These are phyloP conservation scores for Zymoseptoria crescenta DNA, from an alignment of 2,329 filamentous ascomycete genomes.

Conservation along the genomic window DNA sequence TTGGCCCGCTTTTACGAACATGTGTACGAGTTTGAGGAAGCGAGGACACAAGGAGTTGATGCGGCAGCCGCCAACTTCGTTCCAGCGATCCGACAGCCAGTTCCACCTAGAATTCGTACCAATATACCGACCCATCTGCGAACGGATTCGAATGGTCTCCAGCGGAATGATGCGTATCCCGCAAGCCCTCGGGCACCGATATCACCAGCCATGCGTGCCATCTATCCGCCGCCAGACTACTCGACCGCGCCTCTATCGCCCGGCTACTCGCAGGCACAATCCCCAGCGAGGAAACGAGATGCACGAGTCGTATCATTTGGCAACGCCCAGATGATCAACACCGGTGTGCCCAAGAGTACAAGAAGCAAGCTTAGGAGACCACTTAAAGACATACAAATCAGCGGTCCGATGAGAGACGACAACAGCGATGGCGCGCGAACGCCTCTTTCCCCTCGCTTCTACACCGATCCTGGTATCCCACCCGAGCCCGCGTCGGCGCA, in stretches of 20 bases:
- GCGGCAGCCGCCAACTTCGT: not conserved
- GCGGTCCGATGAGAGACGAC: slow-evolving; percentile 42
- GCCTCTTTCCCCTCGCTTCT: slow-evolving; percentile 50
- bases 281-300: slow-evolving; percentile 11
- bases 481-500: slow-evolving; percentile 41
- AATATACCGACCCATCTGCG: slow-evolving; percentile 16
- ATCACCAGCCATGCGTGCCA: slow-evolving; percentile 32
- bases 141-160: not conserved
- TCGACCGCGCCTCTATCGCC: not conserved
- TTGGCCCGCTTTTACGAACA: slow-evolving; percentile 86
- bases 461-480: slow-evolving; percentile 45
- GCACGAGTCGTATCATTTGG: slow-evolving; percentile 32
- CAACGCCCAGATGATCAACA: slow-evolving; percentile 29
- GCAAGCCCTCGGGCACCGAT: slow-evolving; percentile 31
- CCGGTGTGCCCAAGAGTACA: not conserved
- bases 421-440: slow-evolving; percentile 42
- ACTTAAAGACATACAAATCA: slow-evolving; percentile 51
- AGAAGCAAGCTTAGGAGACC: slow-evolving; percentile 27
- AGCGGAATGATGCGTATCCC: slow-evolving; percentile 26
- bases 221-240: slow-evolving; percentile 35
- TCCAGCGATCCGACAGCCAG: not conserved
- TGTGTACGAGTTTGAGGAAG: slow-evolving; percentile 78
- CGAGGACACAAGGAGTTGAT: slow-evolving; percentile 1
- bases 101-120: not conserved
- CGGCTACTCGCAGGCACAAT: not conserved